Base-by-base conservation (phyloP, 108 stramenopile species). In the Parietichytrium sp. region DNA sequence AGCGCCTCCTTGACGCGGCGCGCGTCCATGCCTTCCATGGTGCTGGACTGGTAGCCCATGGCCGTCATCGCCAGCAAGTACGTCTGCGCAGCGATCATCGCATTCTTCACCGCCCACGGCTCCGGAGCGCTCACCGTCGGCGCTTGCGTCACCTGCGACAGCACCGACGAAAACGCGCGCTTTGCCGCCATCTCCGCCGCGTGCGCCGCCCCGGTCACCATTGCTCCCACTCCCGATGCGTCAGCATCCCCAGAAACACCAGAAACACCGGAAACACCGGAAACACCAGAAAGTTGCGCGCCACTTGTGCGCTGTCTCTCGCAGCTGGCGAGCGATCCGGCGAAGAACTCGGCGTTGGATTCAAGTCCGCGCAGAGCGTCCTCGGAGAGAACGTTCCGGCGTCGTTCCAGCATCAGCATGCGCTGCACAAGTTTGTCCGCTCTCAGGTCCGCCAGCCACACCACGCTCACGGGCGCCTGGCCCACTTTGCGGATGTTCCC, bases 81-180 rank as follows among this genome's bases (percentile, higher is more conserved):
- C 49, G 83, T 87, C 83, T 87, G 86, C 36, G 85, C 86, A 36
- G 86, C 86, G 20, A 86, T 48, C 47, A 79, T 83, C 55, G 85
- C 29, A 48, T 77, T 80, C 50, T 87, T 87, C 48, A 81, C 72
- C 4, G 86, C 83, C 86, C 86, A 87, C n/a, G 85, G 85, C 83
- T 86, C 85, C 2, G 83, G 47, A 29, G 33, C 45, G 23, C 20
- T 36, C 6, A 72, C 25, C 45, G 61, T 72, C 13, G 61, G 61
- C 20, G 61, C 25, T 20, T 72, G 61, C 13, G 61, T 72, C 10
- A 72, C 25, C 38, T 72, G 61, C 18, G 61, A 72, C 38, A 72
- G 61, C 42, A 42, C 61, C 20, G 36, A 23, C 61, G 45, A 45
- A 7, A 72, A 42, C 29, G 20, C 61, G 16, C 42, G 33, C 61